Evolutionary conservation across 2,329 filamentous ascomycete species (phyloP).

Genomic region (Aspergillus sp.): DNA sequence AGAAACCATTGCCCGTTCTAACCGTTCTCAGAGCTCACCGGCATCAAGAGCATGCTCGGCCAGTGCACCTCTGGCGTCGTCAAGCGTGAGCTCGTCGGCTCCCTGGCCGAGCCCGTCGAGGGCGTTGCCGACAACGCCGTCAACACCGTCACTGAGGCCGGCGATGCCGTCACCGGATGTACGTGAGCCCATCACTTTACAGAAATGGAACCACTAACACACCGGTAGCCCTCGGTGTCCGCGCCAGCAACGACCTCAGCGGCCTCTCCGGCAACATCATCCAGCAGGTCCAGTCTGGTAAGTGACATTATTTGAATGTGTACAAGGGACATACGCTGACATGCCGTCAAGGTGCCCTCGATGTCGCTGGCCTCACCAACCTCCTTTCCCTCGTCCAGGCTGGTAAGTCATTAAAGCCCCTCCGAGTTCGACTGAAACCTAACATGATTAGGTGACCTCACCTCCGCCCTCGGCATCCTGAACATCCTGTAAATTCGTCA

Average conservation of each 20-base stretch:
- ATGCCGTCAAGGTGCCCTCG: constrained; percentile 7
- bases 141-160: constrained; percentile 13
- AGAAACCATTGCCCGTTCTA: background rate
- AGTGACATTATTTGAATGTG: background rate
- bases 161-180: constrained; percentile 16
- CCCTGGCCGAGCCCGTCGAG: background rate
- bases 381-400: constrained; percentile 10
- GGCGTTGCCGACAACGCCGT: constrained; percentile 3
- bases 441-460: background rate
- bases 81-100: constrained; percentile 11
- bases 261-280: constrained; percentile 15
- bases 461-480: background rate
- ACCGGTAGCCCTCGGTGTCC: constrained; percentile 5
- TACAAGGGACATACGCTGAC: background rate
- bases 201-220: constrained; percentile 1
- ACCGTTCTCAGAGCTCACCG: constrained; percentile 10
- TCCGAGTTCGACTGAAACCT: background rate
- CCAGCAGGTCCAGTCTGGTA: constrained; percentile 12
- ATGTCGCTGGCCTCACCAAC: constrained; percentile 12
- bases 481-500: background rate
- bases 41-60: constrained; percentile 14
- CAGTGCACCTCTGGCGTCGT: constrained; percentile 2
- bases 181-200: constrained; percentile 5
- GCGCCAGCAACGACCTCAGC: constrained; percentile 12
- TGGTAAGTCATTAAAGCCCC: constrained; percentile 4